Evolutionary conservation across 768 basidiomycete genomes (phyloP).

Genomic region (Termitomyces sp.): DNA sequence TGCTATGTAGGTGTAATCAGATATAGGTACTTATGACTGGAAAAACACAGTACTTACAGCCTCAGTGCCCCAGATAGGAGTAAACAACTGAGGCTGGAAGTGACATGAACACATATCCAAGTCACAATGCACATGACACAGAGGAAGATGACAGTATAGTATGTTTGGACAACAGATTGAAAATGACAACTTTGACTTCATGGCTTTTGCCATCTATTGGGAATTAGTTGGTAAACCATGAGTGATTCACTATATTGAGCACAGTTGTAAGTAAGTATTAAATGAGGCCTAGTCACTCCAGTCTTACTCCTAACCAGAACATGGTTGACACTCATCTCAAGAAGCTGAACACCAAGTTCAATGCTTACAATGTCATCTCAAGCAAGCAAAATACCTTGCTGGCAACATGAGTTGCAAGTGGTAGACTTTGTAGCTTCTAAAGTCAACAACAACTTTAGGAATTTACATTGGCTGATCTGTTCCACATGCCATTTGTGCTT

Average conservation of each 20-base stretch:
- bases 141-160: too few relatives aligned
- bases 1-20: too few relatives aligned
- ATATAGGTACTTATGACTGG: too few relatives aligned
- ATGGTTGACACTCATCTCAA: conserved; percentile 20
- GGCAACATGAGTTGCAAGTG: conserved; percentile 38
- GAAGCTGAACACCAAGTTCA: conserved; percentile 38
- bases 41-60: too few relatives aligned
- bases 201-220: conserved; percentile 33
- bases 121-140: too few relatives aligned
- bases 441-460: conserved; percentile 22
- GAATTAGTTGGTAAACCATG: conserved; percentile 55
- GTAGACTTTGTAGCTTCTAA: neutral
- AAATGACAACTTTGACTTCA: conserved; percentile 47
- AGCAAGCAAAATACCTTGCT: conserved; percentile 55
- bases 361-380: conserved; percentile 55
- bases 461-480: conserved; percentile 45
- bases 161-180: conserved; percentile 32
- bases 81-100: too few relatives aligned
- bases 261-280: neutral
- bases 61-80: too few relatives aligned
- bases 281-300: neutral
- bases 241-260: conserved; percentile 6
- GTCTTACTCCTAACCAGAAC: conserved; percentile 1
- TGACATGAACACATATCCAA: too few relatives aligned
- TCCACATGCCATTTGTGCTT: conserved; percentile 39